Base-by-base conservation (phyloP, 2,329 filamentous ascomycete species). In the Aureobasidium leucospermi region DNA sequence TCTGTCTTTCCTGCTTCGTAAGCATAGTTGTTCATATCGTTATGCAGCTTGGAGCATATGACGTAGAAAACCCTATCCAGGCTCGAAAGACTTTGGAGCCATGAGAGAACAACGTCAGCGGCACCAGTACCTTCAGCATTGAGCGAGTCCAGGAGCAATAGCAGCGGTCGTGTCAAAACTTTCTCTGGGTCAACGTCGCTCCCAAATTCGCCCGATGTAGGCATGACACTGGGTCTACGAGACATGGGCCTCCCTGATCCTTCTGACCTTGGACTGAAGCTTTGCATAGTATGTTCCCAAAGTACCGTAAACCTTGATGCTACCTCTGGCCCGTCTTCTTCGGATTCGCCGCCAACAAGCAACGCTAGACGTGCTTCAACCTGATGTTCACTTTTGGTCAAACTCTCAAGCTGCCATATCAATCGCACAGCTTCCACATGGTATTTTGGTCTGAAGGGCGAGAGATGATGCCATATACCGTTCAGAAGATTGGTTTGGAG, bases 371-470 rank as follows among this genome's bases (percentile, higher is more conserved):
- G 59, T 13, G 59, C 59, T 52, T 61, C 59, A 9, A 61, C 53
- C 15, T 49, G 43, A 16, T 55, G 43, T 16, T 48, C 42, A 23
- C 36, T 48, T 29, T 36, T 43, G 1, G 86, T 83, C 11, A 96
- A 81, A 0, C 85, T 83, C 66, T 97, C 91, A 55, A 99, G 76
- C 64, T 90, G 85, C 89, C 94, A 96, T 41, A 99, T 76, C 65
- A 85, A 87, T 60, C 89, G 85, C 8, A 95, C 89, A 16, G 91
- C 87, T 75, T 99, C 95, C 34, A 99, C 92, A 68, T 97, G 94
- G 65, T 93, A 95, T 69, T 96, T 96, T 0, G 92, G 91, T 63
- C 87, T 86, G 11, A 85, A 80, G n/a, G 89, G 86, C 0, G 90
- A 89, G 41, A 99, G 75, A 67, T 89, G 90, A 5, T 77, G 73